Evolutionary conservation across 1,284 basidiomycete genomes (phyloP).

Genomic region (Malassezia obtusa): DNA sequence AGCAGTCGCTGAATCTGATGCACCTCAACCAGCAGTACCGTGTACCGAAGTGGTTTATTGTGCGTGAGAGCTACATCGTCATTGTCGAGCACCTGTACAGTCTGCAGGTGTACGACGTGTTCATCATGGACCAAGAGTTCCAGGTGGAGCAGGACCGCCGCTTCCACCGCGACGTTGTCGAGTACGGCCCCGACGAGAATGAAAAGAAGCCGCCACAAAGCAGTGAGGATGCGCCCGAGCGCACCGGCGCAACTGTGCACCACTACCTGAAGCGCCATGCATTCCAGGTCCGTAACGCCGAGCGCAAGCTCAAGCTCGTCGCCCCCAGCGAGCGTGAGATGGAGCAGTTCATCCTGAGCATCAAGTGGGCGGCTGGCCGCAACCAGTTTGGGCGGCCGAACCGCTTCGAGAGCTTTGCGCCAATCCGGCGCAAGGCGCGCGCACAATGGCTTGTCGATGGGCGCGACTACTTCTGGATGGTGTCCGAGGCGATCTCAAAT

Average conservation of each 20-base stretch:
- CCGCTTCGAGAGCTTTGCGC: conserved; percentile 70
- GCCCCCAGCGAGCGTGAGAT: conserved; percentile 90
- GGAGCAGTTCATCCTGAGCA: conserved; percentile 88
- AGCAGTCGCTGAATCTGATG: conserved; percentile 54
- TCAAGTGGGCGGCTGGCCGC: conserved; percentile 69
- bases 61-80: conserved; percentile 85
- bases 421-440: conserved; percentile 80
- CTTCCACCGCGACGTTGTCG: background rate
- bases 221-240: background rate
- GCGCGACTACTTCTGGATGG: conserved; percentile 54
- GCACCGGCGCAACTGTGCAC: conserved; percentile 4
- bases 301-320: conserved; percentile 74
- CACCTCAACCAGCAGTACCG: conserved; percentile 51
- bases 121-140: conserved; percentile 83
- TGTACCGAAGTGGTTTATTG: conserved; percentile 79
- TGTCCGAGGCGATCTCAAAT: conserved; percentile 82
- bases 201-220: background rate
- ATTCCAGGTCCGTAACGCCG: conserved; percentile 85
- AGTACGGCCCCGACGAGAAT: conserved; percentile 1
- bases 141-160: conserved; percentile 34
- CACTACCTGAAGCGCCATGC: conserved; percentile 58
- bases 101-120: conserved; percentile 74
- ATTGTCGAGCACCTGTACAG: conserved; percentile 71
- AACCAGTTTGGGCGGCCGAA: conserved; percentile 74
- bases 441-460: conserved; percentile 99